Percentiles rank a stretch among this genome's conserved stretches.
These are phyloP conservation scores for Oryza nivara DNA, from an alignment of 176 grass and related monocot species.

Conservation along the genomic window DNA sequence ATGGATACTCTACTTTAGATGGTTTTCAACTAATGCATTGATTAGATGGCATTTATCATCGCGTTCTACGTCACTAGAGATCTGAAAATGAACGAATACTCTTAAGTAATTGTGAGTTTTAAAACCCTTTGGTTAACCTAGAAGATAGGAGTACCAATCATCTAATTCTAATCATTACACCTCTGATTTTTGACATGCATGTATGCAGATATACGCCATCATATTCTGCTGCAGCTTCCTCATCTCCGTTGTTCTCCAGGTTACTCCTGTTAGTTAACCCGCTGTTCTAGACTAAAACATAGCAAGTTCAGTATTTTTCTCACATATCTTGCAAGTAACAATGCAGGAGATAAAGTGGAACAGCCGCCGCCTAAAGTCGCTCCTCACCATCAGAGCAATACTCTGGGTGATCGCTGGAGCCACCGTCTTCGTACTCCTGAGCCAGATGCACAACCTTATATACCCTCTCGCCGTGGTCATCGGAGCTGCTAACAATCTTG, in stretches of 20 bases:
- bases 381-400: slow-evolving; percentile 58
- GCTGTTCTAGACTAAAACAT: not conserved
- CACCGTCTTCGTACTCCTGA: slow-evolving; percentile 59
- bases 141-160: too few relatives aligned
- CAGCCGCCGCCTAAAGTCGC: slow-evolving; percentile 57
- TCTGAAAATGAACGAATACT: slow-evolving; percentile 66
- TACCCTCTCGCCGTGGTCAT: slow-evolving; percentile 65
- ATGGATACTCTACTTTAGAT: too few relatives aligned
- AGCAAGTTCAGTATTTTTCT: not conserved
- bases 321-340: not conserved
- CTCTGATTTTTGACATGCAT: not conserved
- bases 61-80: slow-evolving; percentile 74
- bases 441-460: slow-evolving; percentile 62
- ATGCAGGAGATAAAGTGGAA: slow-evolving; percentile 76
- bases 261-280: not conserved
- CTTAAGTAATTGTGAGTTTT: slow-evolving; percentile 59
- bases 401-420: slow-evolving; percentile 67
- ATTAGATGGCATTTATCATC: slow-evolving; percentile 12
- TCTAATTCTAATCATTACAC: too few relatives aligned
- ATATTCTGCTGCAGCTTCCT: slow-evolving; percentile 77
- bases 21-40: too few relatives aligned
- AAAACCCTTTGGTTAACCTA: not conserved
- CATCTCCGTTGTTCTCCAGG: slow-evolving; percentile 62
- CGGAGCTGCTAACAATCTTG: slow-evolving; percentile 63
- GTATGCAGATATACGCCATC: slow-evolving; percentile 65